Conservation (phyloP, 2,329 filamentous ascomycete genomes). For the Zymoseptoria tritici region DNA sequence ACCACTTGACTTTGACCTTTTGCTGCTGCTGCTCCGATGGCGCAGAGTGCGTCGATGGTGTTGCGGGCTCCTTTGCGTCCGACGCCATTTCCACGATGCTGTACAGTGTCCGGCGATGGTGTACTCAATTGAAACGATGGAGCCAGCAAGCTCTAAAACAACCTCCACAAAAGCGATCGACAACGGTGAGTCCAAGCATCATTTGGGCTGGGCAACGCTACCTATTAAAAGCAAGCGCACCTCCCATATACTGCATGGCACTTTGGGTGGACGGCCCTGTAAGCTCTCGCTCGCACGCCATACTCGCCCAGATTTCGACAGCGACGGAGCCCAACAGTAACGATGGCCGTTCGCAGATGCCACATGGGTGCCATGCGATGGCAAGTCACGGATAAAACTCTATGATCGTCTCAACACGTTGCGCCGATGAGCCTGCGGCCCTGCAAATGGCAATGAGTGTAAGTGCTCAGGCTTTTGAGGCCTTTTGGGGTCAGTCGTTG, state of each 20-base stretch:
- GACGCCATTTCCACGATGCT: constrained; percentile 6
- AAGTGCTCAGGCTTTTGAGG: too few relatives aligned
- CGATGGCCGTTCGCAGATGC: background rate
- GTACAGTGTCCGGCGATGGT: background rate
- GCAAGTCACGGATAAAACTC: background rate
- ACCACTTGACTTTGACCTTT: constrained; percentile 38
- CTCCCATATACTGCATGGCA: background rate
- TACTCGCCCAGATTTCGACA: background rate
- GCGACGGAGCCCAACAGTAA: background rate
- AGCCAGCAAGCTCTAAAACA: background rate
- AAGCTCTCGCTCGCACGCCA: background rate
- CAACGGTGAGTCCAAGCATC: background rate
- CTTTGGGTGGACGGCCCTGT: background rate
- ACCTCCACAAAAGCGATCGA: background rate
- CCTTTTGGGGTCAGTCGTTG: too few relatives aligned
- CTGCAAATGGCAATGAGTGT: background rate
- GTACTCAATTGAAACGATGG: background rate
- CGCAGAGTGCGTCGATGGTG: constrained; percentile 6
- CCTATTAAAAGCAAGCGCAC: background rate
- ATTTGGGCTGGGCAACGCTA: background rate
- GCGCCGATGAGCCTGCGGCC: background rate
- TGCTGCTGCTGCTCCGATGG: constrained; percentile 1
- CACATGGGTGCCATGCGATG: background rate
- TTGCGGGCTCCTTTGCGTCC: constrained; percentile 7
- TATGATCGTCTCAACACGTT: background rate